phyloP scores from a whole-genome alignment of 805 yeast species.

The Scheffersomyces ergatensis region DNA sequence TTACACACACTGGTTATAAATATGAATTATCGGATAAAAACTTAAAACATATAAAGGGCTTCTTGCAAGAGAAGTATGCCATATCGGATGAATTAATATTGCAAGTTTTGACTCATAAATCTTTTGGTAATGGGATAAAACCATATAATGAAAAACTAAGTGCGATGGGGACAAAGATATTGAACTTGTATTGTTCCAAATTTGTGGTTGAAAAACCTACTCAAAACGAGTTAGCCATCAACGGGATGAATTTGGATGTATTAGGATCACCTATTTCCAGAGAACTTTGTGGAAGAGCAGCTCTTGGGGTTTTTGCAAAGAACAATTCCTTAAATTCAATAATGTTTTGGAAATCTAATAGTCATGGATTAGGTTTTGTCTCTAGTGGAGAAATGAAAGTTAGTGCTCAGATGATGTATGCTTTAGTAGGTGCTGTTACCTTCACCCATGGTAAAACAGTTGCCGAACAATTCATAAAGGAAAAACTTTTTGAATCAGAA shows the following conservation, averaged over 20 bases:
- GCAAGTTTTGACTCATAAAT: constrained; percentile 89
- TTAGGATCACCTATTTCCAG: constrained; percentile 58
- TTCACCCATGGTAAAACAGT: constrained; percentile 55
- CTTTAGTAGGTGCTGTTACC: constrained; percentile 69
- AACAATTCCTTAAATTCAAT: constrained; percentile 45
- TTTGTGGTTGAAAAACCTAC: constrained; percentile 28
- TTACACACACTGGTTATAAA: constrained; percentile 30
- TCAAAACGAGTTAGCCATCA: constrained; percentile 34
- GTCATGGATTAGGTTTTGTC: constrained; percentile 42
- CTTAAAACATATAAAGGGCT: constrained; percentile 45
- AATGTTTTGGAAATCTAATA: constrained; percentile 67
- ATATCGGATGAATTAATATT: constrained; percentile 62
- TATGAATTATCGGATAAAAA: constrained; percentile 55
- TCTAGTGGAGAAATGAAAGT: constrained; percentile 57
- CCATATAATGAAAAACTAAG: constrained; percentile 88
- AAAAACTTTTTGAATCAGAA: constrained; percentile 38
- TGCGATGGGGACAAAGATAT: constrained; percentile 64
- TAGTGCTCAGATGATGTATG: constrained; percentile 52
- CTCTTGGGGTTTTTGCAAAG: constrained; percentile 53
- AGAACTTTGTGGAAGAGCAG: constrained; percentile 47
- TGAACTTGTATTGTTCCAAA: constrained; percentile 50
- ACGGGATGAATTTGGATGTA: constrained; percentile 52
- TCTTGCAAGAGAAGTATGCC: constrained; percentile 45
- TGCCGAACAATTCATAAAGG: constrained; percentile 58
- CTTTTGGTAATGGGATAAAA: constrained; percentile 86